Evolutionary conservation across 2,329 filamentous ascomycete genomes (phyloP).

Genomic region (Aureobasidium musti): DNA sequence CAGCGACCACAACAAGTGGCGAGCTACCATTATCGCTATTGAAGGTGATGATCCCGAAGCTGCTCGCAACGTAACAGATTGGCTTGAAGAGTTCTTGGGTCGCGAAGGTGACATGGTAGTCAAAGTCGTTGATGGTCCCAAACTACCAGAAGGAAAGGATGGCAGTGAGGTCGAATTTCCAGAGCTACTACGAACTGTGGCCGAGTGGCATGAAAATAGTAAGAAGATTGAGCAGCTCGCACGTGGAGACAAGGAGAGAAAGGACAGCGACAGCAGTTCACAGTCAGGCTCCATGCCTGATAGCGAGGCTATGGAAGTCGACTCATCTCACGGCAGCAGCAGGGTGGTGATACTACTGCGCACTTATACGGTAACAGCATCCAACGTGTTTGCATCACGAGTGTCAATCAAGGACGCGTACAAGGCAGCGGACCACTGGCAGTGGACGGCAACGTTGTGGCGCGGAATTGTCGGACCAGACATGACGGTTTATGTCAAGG

Average conservation of each 20-base stretch:
- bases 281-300: conserved; percentile 21
- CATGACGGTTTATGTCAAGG: conserved; percentile 67
- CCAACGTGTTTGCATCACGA: conserved; percentile 71
- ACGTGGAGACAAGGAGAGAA: conserved; percentile 11
- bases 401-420: conserved; percentile 78
- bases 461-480: conserved; percentile 81
- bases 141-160: conserved; percentile 43
- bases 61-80: conserved; percentile 65
- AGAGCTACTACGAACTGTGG: conserved; percentile 68
- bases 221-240: conserved; percentile 63
- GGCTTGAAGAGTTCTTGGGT: conserved; percentile 58
- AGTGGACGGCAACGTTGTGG: conserved; percentile 96
- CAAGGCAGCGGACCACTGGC: conserved; percentile 86
- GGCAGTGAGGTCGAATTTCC: conserved; percentile 44
- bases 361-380: conserved; percentile 76
- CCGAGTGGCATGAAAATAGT: conserved; percentile 74
- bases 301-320: conserved; percentile 34
- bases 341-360: conserved; percentile 72
- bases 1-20: conserved; percentile 41
- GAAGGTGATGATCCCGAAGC: conserved; percentile 71
- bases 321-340: conserved; percentile 31
- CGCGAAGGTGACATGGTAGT: conserved; percentile 56
- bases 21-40: conserved; percentile 80
- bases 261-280: conserved; percentile 22
- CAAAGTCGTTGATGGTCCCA: conserved; percentile 53